Percentiles rank a stretch among this genome's conserved stretches.
These are phyloP conservation scores for Oxytropis ochrocephala DNA, from an alignment of 306 rosid genomes.

Conservation along the genomic window DNA sequence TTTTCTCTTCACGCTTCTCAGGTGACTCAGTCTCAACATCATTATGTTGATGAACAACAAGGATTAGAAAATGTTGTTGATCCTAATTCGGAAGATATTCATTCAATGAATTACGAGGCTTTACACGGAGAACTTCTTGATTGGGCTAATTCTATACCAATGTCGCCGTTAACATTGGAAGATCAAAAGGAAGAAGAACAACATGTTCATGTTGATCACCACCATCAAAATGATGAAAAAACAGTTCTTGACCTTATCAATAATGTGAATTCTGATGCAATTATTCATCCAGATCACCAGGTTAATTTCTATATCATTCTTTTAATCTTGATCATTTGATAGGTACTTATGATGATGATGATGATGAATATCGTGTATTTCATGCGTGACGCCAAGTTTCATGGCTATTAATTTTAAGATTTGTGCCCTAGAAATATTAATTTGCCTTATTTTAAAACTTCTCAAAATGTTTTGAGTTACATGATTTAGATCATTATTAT, in stretches of 20 bases:
- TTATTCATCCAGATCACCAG: conserved; percentile 8
- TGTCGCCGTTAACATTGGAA: not conserved
- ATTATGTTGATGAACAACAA: not conserved
- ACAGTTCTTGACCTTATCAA: conserved; percentile 19
- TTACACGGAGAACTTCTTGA: not conserved
- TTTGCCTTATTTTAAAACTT: not conserved
- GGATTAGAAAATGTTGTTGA: too few species aligned
- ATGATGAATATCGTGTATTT: not conserved
- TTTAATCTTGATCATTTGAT: not conserved
- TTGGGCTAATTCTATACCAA: not conserved
- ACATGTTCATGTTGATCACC: not conserved
- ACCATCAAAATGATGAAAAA: conserved; percentile 15
- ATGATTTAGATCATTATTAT: not conserved
- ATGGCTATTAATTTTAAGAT: too few species aligned
- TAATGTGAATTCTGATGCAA: conserved; percentile 20
- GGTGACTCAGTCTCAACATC: not conserved
- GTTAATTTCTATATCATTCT: conserved; percentile 21
- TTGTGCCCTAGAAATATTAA: too few species aligned
- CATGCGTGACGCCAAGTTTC: not conserved
- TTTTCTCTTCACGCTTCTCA: not conserved
- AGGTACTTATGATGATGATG: not conserved
- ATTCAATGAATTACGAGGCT: not conserved
- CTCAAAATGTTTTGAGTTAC: not conserved
- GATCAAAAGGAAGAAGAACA: not conserved
- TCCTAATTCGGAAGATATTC: too few species aligned